Base-by-base conservation (phyloP, 768 basidiomycete species). In the Gymnopilus junonius region DNA sequence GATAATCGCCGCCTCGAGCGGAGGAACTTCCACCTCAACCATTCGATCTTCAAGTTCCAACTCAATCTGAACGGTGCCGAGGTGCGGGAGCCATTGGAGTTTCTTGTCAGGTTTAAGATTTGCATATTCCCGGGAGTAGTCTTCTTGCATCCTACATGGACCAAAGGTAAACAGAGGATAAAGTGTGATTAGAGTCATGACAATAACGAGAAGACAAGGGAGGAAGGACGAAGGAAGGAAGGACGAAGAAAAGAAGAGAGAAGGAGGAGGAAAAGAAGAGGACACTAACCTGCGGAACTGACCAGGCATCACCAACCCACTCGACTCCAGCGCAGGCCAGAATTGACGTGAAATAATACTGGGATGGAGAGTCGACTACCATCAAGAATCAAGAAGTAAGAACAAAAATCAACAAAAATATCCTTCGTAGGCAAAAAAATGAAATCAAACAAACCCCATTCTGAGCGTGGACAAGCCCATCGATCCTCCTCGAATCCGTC, bases 281-380 rank as follows among this genome's bases (percentile, higher is more conserved):
- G 17, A 42, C 3, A 76, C 90, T 48, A 70, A 97, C 96, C 76
- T 75, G 67, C 87, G 85, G 71, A 97, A 89, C 72, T 94, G 93
- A 2, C 93, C 93, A 0, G 96, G 94, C 84, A 99, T 90, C 43
- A 81, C 73, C 61, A 97, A 82, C 15, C 84, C 84, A 59, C 87
- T 87, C 2, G 89, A 77, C 68, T 93, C 91, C 25, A 97, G 80
- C 1, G 89, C 78, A 0, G 97, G 97, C 97, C 97, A 99, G 77
- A 98, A 99, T 69, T 97, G 89, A 12, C 88, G 85, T 11, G 97
- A 99, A 39, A 99, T 91, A 69, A 99, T 90, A 0, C 90, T 92
- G 1, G 96, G 93, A 69, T 96, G 94, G 2, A 99, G 79, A 15
- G 87, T 79, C 6, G 87, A 86, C 90, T 94, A 62, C 17, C 50